A percentile compares a stretch with the other conserved stretches of the same genome.
These are phyloP conservation scores for Cryphonectria parasitica DNA, from an alignment of 2,329 filamentous ascomycete species.

Conservation along the genomic window DNA sequence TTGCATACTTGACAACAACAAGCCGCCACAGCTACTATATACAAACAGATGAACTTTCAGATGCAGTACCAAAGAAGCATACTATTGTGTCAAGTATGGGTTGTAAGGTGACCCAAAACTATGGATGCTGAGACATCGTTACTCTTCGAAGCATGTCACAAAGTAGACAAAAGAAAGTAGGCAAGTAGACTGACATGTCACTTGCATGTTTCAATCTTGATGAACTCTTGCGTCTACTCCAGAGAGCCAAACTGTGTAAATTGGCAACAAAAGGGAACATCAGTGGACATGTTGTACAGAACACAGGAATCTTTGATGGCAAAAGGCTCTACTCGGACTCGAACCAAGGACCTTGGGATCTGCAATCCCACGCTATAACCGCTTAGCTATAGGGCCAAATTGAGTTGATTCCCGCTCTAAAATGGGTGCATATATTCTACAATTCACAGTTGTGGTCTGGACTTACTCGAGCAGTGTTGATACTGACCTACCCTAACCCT, in stretches of 20 bases:
- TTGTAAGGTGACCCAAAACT: no score
- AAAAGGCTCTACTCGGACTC: constrained; percentile 5
- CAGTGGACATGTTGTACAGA: not conserved
- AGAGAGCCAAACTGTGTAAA: not conserved
- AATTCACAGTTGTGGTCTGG: not conserved
- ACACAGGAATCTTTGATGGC: not conserved
- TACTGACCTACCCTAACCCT: not conserved
- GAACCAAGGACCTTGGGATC: constrained; percentile 10
- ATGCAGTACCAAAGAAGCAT: not conserved
- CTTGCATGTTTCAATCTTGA: not conserved
- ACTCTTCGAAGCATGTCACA: not conserved
- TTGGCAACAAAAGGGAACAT: not conserved
- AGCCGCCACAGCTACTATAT: no score
- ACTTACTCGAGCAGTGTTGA: not conserved
- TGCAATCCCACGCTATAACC: constrained; percentile 10
- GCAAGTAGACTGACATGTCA: not conserved
- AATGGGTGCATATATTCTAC: not conserved
- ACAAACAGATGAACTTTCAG: no score
- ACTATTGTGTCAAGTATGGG: not conserved
- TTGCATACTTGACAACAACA: no score
- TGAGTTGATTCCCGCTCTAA: not conserved
- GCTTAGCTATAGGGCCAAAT: not conserved
- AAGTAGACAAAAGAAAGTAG: not conserved
- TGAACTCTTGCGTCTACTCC: not conserved
- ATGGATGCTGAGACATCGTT: no score